Evolutionary conservation across 2,329 filamentous ascomycete species (phyloP), one percentile per base, ranked within the genome.

Genomic region (Fusarium tuaranense): DNA sequence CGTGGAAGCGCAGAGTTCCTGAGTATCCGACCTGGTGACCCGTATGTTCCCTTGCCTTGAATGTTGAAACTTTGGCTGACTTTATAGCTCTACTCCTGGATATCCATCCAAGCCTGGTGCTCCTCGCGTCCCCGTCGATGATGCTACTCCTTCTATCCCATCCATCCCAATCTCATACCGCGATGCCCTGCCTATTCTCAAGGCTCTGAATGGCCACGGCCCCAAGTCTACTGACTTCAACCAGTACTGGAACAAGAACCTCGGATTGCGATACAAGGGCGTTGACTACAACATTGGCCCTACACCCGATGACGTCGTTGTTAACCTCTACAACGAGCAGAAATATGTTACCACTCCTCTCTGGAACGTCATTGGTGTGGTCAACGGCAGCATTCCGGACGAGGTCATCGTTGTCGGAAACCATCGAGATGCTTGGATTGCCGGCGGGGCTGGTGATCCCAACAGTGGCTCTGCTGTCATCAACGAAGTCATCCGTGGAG

Each of bases 361-460:
- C 63, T 98, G 95, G 95, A 93, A 99, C 80, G 94, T 97, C 3
- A 96, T 98, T 74, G 96, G 96, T 53, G 87, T 97, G 55, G 94
- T 99, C 81, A 98, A 98, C 78, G 97, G 96, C 12, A 93, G 93
- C 0, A 91, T 97, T 39, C 87, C 91, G 0, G 92, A 98, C 77
- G 95, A 98, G 79, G 95, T 98, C 1, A 87, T 99, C 55, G 88
- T 99, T 5, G 85, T 98, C 36, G 95, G 95, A n/a, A 98, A 97
- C 79, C 95, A 98, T 80, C 91, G 95, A 38, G 95, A 98, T 83
- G 94, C 95, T 0, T 97, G 94, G 94, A 92, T 96, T 78, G 92
- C 92, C 22, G 94, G 94, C n/a, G 94, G 94, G 27, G 93, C 94
- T 18, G 93, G 88, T 14, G 94, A 97, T 77, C 94, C 94, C 1